These are phyloP conservation scores for Kwoniella bestiolae DNA, from an alignment of 768 basidiomycete genomes.

Conservation along the genomic window DNA sequence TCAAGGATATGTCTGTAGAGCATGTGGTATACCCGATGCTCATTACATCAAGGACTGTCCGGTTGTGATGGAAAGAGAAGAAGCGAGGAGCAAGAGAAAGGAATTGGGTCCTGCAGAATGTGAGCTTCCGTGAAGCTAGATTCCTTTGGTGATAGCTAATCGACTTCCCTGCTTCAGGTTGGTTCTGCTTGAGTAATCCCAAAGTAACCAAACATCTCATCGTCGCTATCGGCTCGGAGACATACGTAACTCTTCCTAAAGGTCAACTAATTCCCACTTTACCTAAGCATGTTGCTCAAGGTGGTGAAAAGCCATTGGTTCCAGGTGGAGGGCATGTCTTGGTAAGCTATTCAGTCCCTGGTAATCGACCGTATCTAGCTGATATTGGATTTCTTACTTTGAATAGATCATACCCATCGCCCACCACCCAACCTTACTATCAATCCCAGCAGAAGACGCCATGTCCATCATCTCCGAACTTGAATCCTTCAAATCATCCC, in stretches of 20 bases:
- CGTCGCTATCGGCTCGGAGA: slow-evolving; percentile 88
- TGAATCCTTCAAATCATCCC: slow-evolving; percentile 75
- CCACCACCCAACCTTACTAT: slow-evolving; percentile 84
- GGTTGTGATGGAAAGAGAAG: slow-evolving; percentile 62
- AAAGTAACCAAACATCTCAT: slow-evolving; percentile 94
- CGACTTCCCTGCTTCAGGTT: slow-evolving; percentile 65
- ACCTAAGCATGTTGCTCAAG: slow-evolving; percentile 54
- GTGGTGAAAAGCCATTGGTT: slow-evolving; percentile 60
- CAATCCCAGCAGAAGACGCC: slow-evolving; percentile 78
- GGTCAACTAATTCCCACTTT: slow-evolving; percentile 85
- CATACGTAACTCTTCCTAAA: slow-evolving; percentile 94
- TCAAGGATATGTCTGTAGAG: slow-evolving; percentile 75
- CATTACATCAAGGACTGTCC: slow-evolving; percentile 90
- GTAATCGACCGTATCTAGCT: not conserved
- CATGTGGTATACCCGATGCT: slow-evolving; percentile 76
- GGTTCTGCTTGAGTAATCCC: slow-evolving; percentile 98
- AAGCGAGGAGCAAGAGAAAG: slow-evolving; percentile 60
- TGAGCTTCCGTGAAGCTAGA: slow-evolving; percentile 61
- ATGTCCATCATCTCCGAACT: slow-evolving; percentile 79
- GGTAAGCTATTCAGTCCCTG: slow-evolving; percentile 62
- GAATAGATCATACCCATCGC: slow-evolving; percentile 64
- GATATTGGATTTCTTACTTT: no score
- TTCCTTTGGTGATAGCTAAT: slow-evolving; percentile 21
- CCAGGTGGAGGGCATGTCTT: slow-evolving; percentile 97
- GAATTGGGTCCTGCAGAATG: slow-evolving; percentile 68